Evolutionary conservation across 2,329 filamentous ascomycete species (phyloP).

Genomic region (Westerdykella aurantiaca): DNA sequence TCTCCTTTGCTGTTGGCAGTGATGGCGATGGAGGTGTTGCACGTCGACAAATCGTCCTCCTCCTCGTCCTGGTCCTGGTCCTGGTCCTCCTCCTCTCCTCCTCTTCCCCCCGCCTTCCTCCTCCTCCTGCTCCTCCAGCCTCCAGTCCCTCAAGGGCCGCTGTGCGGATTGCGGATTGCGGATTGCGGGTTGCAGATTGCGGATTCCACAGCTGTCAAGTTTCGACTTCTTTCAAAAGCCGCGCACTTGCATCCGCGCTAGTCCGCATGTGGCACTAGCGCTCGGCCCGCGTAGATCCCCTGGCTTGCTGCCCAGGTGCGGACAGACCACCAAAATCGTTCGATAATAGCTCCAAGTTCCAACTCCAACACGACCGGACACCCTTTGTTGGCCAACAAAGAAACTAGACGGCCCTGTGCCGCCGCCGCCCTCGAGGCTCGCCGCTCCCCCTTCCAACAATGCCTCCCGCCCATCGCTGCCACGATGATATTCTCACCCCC

Average conservation of each 20-base stretch:
- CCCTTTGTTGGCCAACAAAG: slow-evolving; percentile 2
- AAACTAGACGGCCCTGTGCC: not conserved
- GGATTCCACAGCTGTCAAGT: slow-evolving; percentile 25
- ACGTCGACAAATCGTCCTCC: slow-evolving; percentile 12
- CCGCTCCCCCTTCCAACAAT: not conserved
- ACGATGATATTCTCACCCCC: too few relatives aligned
- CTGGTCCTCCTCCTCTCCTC: too few relatives aligned
- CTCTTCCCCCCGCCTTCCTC: too few relatives aligned
- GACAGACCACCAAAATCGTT: slow-evolving; percentile 13
- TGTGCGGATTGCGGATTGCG: too few relatives aligned
- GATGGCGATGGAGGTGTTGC: not conserved
- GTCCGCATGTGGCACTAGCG: slow-evolving; percentile 16
- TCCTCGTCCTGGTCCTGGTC: too few relatives aligned
- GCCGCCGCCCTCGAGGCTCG: not conserved
- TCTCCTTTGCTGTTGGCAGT: slow-evolving; percentile 7
- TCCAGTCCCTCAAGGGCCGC: too few relatives aligned
- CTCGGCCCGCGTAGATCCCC: slow-evolving; percentile 14
- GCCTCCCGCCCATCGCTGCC: too few relatives aligned
- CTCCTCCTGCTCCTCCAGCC: too few relatives aligned
- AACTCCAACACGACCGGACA: slow-evolving; percentile 10
- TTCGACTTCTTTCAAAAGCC: slow-evolving; percentile 20
- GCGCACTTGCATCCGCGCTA: slow-evolving; percentile 8
- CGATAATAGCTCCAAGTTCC: too few relatives aligned
- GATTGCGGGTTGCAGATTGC: too few relatives aligned
- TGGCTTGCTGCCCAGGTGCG: too few relatives aligned